A percentile compares a stretch with the other conserved stretches of the same genome.
Conservation (phyloP, 2,329 filamentous ascomycete species). For the Zymoseptoria tritici region DNA sequence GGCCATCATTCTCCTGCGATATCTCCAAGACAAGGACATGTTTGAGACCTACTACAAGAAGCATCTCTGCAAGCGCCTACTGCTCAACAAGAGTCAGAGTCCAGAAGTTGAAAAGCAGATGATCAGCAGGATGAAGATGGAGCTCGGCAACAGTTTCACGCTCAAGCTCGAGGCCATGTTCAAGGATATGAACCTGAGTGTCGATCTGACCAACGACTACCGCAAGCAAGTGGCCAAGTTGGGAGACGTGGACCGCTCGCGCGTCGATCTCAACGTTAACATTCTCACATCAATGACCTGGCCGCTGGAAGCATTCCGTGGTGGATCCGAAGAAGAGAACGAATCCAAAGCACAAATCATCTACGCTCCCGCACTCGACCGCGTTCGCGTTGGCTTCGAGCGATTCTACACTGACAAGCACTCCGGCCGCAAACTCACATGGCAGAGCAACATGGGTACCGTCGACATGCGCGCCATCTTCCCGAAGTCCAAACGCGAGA, state of each 20-base stretch:
- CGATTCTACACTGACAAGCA: constrained; percentile 82
- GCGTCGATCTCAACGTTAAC: constrained; percentile 72
- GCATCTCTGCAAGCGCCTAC: constrained; percentile 77
- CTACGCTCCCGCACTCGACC: constrained; percentile 67
- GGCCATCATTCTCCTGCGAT: constrained; percentile 78
- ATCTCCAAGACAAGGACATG: constrained; percentile 83
- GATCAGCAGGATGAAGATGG: constrained; percentile 94
- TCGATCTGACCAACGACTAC: constrained; percentile 73
- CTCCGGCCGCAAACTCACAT: constrained; percentile 80
- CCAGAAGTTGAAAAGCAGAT: constrained; percentile 91
- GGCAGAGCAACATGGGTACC: constrained; percentile 68
- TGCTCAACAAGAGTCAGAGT: constrained; percentile 84
- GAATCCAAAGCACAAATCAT: constrained; percentile 51
- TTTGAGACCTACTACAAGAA: constrained; percentile 99
- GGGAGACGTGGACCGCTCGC: constrained; percentile 51
- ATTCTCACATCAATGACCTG: constrained; percentile 91
- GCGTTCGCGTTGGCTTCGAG: constrained; percentile 76
- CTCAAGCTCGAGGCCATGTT: constrained; percentile 95
- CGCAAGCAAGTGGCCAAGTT: constrained; percentile 58
- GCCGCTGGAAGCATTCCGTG: constrained; percentile 79
- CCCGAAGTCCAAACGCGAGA: constrained; percentile 60
- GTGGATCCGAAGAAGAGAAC: constrained; percentile 47
- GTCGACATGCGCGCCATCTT: constrained; percentile 81
- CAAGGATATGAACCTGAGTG: constrained; percentile 84
- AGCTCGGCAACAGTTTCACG: constrained; percentile 90